phyloP scores from a whole-genome alignment of 371 early-diverging fungal genomes.

The Rhizopus sp. region DNA sequence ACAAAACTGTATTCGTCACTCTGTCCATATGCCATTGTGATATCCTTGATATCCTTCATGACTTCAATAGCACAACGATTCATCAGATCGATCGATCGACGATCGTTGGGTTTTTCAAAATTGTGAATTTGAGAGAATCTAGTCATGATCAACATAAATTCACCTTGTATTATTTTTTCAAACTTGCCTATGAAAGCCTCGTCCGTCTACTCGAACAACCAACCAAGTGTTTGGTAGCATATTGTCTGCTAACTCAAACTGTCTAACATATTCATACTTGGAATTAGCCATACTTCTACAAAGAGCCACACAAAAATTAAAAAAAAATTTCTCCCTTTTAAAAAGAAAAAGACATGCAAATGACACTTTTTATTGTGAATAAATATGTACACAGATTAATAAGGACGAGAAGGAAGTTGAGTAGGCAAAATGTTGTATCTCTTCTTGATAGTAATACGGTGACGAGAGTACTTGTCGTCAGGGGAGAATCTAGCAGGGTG shows the following conservation, averaged over 20 bases:
- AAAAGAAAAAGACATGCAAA: slow-evolving; percentile 1
- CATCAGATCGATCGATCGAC: slow-evolving; percentile 82
- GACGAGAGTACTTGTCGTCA: slow-evolving; percentile 98
- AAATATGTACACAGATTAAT: slow-evolving; percentile 21
- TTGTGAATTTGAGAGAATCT: slow-evolving; percentile 83
- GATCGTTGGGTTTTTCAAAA: slow-evolving; percentile 93
- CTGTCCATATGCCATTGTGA: slow-evolving; percentile 89
- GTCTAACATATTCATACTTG: slow-evolving; percentile 91
- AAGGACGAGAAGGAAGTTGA: slow-evolving; percentile 60
- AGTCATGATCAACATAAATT: neutral
- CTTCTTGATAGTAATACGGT: slow-evolving; percentile 96
- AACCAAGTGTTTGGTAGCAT: slow-evolving; percentile 85
- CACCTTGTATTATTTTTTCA: neutral
- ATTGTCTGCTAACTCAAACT: slow-evolving; percentile 80
- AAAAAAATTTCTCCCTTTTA: neutral
- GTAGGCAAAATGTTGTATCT: slow-evolving; percentile 88
- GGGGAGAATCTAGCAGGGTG: slow-evolving; percentile 98
- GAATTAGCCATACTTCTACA: slow-evolving; percentile 75
- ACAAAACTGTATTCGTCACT: slow-evolving; percentile 95
- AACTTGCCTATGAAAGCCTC: slow-evolving; percentile 82
- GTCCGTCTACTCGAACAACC: slow-evolving; percentile 94
- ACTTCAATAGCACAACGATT: slow-evolving; percentile 80
- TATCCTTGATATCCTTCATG: slow-evolving; percentile 82
- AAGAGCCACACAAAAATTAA: slow-evolving; percentile 2
- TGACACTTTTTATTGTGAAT: neutral